Conservation (phyloP, 345 rosid species). For the Cochlearia excelsa region DNA sequence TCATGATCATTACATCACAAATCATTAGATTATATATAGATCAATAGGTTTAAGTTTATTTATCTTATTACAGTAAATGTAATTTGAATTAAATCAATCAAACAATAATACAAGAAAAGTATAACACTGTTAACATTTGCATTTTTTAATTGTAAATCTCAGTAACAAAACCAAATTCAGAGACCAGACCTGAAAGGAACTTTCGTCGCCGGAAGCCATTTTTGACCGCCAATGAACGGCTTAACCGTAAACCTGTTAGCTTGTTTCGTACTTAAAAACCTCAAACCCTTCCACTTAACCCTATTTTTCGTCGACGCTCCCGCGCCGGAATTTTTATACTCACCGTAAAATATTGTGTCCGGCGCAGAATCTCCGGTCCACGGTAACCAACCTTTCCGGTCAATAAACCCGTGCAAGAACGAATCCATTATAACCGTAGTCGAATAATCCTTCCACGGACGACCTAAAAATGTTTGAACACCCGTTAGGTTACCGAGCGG, state of each 20-base stretch:
- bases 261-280: slow-evolving; percentile 35
- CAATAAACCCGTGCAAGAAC: slow-evolving; percentile 44
- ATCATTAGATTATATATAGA: too few relatives aligned
- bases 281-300: slow-evolving; percentile 74
- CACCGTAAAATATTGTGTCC: slow-evolving; percentile 58
- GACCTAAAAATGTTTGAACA: slow-evolving; percentile 54
- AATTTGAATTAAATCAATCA: slow-evolving; percentile 12
- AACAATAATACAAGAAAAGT: slow-evolving; percentile 9
- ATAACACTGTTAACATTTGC: background rate
- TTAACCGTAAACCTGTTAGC: slow-evolving; percentile 53
- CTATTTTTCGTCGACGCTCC: slow-evolving; percentile 53
- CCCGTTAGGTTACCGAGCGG: slow-evolving; percentile 47
- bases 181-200: slow-evolving; percentile 45
- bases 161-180: slow-evolving; percentile 24
- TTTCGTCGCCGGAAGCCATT: slow-evolving; percentile 49
- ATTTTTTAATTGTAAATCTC: background rate
- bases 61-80: background rate
- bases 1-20: too few relatives aligned
- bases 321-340: slow-evolving; percentile 51
- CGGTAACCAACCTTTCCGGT: slow-evolving; percentile 64
- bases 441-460: slow-evolving; percentile 74
- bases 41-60: too few relatives aligned
- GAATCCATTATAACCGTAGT: slow-evolving; percentile 55
- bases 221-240: slow-evolving; percentile 48
- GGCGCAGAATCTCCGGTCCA: slow-evolving; percentile 70